phyloP scores from a whole-genome alignment of 2,329 filamentous ascomycete genomes.

The Aureobasidium lini region DNA sequence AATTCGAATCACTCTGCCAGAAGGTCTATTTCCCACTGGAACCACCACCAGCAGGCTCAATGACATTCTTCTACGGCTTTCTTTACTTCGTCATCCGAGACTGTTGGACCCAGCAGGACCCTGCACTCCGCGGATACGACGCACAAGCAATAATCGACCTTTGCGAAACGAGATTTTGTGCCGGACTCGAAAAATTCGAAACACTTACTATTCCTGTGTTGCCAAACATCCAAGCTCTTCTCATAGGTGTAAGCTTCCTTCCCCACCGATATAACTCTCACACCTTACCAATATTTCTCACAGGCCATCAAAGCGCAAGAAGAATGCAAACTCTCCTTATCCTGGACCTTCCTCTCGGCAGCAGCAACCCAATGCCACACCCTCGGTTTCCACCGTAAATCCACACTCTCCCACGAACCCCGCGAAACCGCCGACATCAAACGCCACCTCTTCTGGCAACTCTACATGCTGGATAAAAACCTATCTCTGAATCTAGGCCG shows the following conservation, averaged over 20 bases:
- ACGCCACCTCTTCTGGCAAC: conserved; percentile 15
- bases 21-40: conserved; percentile 13
- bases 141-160: conserved; percentile 5
- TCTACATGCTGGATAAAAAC: conserved; percentile 15
- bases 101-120: conserved; percentile 9
- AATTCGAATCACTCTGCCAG: conserved; percentile 13
- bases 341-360: conserved; percentile 14
- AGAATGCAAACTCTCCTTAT: conserved; percentile 14
- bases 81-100: conserved; percentile 14
- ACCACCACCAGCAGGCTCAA: conserved; percentile 7
- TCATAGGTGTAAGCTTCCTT: conserved; percentile 8
- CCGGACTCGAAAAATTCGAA: conserved; percentile 12
- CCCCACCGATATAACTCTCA: too few species aligned
- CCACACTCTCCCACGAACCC: conserved; percentile 8
- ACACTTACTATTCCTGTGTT: conserved; percentile 13
- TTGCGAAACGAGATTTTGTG: conserved; percentile 14
- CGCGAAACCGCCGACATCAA: conserved; percentile 11
- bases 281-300: not conserved
- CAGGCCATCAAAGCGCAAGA: conserved; percentile 14
- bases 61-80: conserved; percentile 12
- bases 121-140: not conserved
- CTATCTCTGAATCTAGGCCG: conserved; percentile 12
- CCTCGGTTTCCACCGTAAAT: conserved; percentile 13
- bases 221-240: conserved; percentile 8
- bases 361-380: conserved; percentile 15